Base-by-base conservation (phyloP, 768 basidiomycete genomes). In the Mycena rebaudengoi region DNA sequence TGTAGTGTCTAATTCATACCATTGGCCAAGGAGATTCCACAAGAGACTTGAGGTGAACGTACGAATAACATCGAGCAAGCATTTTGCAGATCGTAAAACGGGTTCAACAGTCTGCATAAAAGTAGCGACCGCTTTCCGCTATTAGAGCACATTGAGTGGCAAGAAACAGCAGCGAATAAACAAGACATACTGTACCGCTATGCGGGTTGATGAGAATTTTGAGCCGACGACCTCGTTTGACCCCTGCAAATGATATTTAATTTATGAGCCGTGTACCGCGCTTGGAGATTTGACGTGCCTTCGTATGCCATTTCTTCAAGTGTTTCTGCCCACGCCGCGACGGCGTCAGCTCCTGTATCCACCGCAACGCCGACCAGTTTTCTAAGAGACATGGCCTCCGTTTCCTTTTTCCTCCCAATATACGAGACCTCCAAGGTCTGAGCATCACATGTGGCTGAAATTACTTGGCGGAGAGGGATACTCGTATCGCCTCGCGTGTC, bases 191-290 rank as follows among this genome's bases (percentile, higher is more conserved):
- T 21, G 81, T 83, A n/a, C 95, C 95, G 51, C 94, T 88, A 57
- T 83, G 76, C 10, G 95, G 95, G 73, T 96, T 96, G 37, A 96
- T 82, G 41, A 96, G 71, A 8, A 95, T 83, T 64, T 88, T 86
- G 29, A 96, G 71, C 20, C 80, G 77, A 45, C 89, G 82, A 50
- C 79, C 73, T 21, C 82, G 86, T 67, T 84, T 83, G n/a, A 85
- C 74, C 40, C 85, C 91, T 82, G 71, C 46, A 64, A 68, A 76
- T 79, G 56, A 32, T 14, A 30, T 33, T 18, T 62, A 20, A 48
- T 11, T 32, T 53, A 35, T 23, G 14, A 23, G 16, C 64, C 35
- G 53, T 37, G 35, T 44, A 21, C 30, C 18, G 53, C n/a, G 26
- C 35, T 18, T 46, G 23, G 57, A 51, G 49, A 40, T 43, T 45